Percentiles rank a stretch among this genome's conserved stretches.
phyloP scores from a whole-genome alignment of 2,329 filamentous ascomycete species.

The Cadophora malorum region DNA sequence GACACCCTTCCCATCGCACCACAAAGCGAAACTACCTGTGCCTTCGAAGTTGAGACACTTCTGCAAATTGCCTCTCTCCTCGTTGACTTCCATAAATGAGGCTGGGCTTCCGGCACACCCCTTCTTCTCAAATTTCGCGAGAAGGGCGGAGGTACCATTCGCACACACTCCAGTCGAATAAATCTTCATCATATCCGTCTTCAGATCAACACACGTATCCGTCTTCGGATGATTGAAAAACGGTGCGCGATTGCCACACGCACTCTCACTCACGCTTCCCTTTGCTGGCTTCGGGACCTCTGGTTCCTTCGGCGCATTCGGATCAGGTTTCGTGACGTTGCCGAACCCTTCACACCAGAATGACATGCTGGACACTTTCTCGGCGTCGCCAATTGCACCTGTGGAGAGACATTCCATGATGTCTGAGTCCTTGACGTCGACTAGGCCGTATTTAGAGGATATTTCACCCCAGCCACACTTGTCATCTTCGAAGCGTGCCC shows the following conservation, averaged over 20 bases:
- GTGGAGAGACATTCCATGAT: slow-evolving; percentile 25
- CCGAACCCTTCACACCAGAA: slow-evolving; percentile 34
- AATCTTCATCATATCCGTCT: slow-evolving; percentile 24
- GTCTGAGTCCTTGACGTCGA: slow-evolving; percentile 29
- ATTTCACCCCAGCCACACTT: slow-evolving; percentile 27
- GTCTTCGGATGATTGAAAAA: slow-evolving; percentile 26
- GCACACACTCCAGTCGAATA: slow-evolving; percentile 22
- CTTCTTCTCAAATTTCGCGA: slow-evolving; percentile 19
- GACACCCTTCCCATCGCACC: slow-evolving; percentile 24
- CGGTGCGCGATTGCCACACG: slow-evolving; percentile 15
- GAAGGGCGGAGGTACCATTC: slow-evolving; percentile 25
- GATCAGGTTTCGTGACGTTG: slow-evolving; percentile 21
- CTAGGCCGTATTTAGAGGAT: slow-evolving; percentile 20
- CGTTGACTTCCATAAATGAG: not conserved
- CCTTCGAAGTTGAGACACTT: slow-evolving; percentile 23
- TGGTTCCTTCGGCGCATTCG: slow-evolving; percentile 22
- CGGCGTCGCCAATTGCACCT: not conserved
- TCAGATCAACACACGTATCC: slow-evolving; percentile 29
- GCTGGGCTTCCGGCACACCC: slow-evolving; percentile 18
- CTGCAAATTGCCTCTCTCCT: slow-evolving; percentile 1
- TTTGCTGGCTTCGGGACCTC: slow-evolving; percentile 18
- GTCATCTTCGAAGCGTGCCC: slow-evolving; percentile 29
- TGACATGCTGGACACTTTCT: slow-evolving; percentile 26
- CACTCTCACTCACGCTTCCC: slow-evolving; percentile 24
- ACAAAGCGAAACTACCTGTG: slow-evolving; percentile 24